Base-by-base conservation (phyloP, 2,329 filamentous ascomycete species). In the Phyllosticta citriasiana region DNA sequence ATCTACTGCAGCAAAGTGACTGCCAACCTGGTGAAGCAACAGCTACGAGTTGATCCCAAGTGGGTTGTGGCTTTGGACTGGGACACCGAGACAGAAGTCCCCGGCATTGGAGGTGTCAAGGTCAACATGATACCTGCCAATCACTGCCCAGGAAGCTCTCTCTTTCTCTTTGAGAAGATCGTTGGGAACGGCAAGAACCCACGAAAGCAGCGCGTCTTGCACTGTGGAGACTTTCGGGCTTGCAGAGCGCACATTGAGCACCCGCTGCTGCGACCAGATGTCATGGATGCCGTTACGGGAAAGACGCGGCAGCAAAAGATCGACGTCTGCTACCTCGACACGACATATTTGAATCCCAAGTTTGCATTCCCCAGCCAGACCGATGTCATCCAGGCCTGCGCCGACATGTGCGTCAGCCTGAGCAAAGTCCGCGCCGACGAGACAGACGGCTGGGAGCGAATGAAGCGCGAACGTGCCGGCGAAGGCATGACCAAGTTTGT, bases 101-200 rank as follows among this genome's bases (percentile, higher is more conserved):
- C 91, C 0, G 86, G 84, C 8, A 96, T 91, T 0, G 83, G 88
- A 60, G 91, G 91, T 1, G 92, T 91, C 5, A 83, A 82, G 9
- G 91, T 97, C 51, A 96, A 91, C 1, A 96, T 97, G 91, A 91
- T 99, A 33, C 86, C 90, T 2, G 94, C 94, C 12, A 99, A 99
- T 67, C 94, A 99, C 70, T 99, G 94, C 67, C 94, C 94, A 0
- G 94, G 94, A 0, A 97, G 91, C 68, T 96, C 93, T 0, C 76
- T 99, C 0, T 99, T 95, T 68, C 79, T 99, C 0, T 97, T 97
- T 66, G 88, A 97, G 71, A 97, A 96, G 71, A 75, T 77, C 0
- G 75, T 88, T 12, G 83, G 83, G 1, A 85, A 82, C 66, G 83
- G 85, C 0, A 74, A 79, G 14, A 84, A 78, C 53, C 75, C 80